These are phyloP conservation scores for Yarrowia deformans DNA, from an alignment of 805 yeast genomes.

Conservation along the genomic window DNA sequence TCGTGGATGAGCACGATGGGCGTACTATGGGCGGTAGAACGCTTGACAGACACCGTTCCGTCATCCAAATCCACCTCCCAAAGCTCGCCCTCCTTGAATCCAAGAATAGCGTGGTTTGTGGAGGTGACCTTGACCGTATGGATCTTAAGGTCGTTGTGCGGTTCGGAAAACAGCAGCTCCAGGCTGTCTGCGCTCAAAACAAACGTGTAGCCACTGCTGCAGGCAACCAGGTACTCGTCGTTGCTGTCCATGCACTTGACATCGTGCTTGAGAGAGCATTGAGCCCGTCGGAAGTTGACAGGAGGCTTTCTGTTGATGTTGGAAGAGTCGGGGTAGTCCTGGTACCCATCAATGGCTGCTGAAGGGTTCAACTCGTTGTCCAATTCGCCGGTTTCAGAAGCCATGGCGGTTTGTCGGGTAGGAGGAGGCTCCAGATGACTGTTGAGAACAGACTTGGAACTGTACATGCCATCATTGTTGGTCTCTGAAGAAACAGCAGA, in stretches of 20 bases:
- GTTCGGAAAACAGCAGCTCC: slow-evolving; percentile 44
- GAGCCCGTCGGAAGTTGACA: slow-evolving; percentile 40
- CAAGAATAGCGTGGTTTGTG: slow-evolving; percentile 44
- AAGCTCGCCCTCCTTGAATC: slow-evolving; percentile 51
- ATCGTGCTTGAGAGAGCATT: slow-evolving; percentile 44
- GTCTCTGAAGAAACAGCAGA: too few relatives aligned
- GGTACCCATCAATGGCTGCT: slow-evolving; percentile 27
- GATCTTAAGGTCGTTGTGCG: slow-evolving; percentile 45
- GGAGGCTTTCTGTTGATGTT: slow-evolving; percentile 50
- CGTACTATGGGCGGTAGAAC: slow-evolving; percentile 44
- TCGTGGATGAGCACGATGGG: slow-evolving; percentile 43
- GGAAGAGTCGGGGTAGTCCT: slow-evolving; percentile 47
- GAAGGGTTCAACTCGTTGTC: slow-evolving; percentile 15
- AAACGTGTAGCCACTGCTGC: slow-evolving; percentile 40
- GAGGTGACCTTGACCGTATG: slow-evolving; percentile 38
- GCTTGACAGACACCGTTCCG: slow-evolving; percentile 39
- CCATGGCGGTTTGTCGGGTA: not conserved
- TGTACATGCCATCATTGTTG: slow-evolving; percentile 2
- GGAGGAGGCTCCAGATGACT: slow-evolving; percentile 21
- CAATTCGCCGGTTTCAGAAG: slow-evolving; percentile 7
- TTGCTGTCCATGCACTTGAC: slow-evolving; percentile 41
- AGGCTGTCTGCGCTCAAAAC: slow-evolving; percentile 45
- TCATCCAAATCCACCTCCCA: slow-evolving; percentile 45
- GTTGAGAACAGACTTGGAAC: not conserved
- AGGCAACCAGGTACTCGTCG: slow-evolving; percentile 11